These are phyloP conservation scores for Symbiodinium pilosum DNA, from an alignment of 73 alveolate genomes.

Conservation along the genomic window DNA sequence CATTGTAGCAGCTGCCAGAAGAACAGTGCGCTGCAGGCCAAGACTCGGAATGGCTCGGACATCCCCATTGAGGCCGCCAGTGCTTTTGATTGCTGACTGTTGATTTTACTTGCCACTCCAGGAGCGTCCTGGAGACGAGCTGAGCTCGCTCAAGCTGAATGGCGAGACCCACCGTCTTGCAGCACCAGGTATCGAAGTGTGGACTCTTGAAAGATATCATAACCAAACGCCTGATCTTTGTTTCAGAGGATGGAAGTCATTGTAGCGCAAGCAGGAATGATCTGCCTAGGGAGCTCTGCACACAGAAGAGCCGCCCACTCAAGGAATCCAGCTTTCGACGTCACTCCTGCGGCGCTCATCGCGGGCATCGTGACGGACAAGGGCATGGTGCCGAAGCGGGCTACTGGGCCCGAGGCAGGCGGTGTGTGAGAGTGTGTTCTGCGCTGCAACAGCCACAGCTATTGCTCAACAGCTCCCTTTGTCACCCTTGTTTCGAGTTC, in stretches of 20 bases:
- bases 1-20: no score
- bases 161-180: constrained; percentile 43
- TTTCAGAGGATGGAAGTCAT: no score
- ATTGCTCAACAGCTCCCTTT: no score
- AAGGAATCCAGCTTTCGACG: constrained; percentile 94
- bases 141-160: constrained; percentile 54
- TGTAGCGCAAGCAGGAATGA: no score
- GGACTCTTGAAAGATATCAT: constrained; percentile 11
- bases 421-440: no score
- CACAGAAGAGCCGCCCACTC: not conserved
- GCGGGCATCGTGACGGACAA: constrained; percentile 72
- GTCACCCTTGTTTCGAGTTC: no score
- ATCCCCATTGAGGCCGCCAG: constrained; percentile 87
- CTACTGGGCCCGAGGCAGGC: not conserved
- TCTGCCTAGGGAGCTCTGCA: no score
- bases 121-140: constrained; percentile 93
- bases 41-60: constrained; percentile 46
- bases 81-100: no score
- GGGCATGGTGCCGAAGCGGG: constrained; percentile 46
- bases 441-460: no score
- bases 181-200: constrained; percentile 68
- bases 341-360: constrained; percentile 69
- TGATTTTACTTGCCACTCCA: no score
- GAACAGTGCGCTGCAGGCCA: no score
- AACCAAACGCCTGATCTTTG: no score